Evolutionary conservation across 371 early-diverging fungal genomes (phyloP), one percentile per base, ranked within the genome.

Genomic region (Mortierella sp.): DNA sequence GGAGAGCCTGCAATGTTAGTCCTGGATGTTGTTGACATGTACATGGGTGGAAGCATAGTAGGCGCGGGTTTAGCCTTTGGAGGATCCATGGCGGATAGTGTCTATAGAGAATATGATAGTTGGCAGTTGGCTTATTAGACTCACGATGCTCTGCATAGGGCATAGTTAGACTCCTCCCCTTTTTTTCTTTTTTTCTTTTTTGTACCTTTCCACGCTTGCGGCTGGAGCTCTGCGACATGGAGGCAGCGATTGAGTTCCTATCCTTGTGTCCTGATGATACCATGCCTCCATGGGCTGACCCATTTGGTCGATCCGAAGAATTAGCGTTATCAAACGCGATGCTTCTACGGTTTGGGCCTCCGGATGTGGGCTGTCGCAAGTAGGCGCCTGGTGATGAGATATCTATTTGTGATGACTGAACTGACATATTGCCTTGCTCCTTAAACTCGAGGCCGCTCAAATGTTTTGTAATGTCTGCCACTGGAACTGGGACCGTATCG

Each of bases 141-240:
- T 35, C 35, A 35, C 6, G 6, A 35, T 35, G 6, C 35, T 35
- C 35, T 35, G 35, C 35, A 35, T 35, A 35, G 35, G 6, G 3
- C 35, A 6, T 35, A 35, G 6, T 35, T 35, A 35, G 35, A 35
- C 6, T 3, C 39, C n/a, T n/a, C n/a, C n/a, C n/a, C n/a, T n/a
- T n/a, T n/a, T n/a, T n/a, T 6, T 35, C 6, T 35, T 35, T 26
- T 12, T 24, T 12, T 55, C 11, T 55, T 32, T 14, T 35, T 22
- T 11, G 5, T 75, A 75, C 80, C 75, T 80, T 80, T 72, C 80
- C 80, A 22, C 80, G 75, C 60, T 80, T 80, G 43, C 80, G 75
- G 58, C 59, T 74, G 8, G 75, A 71, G 20, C 78, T 22, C 6
- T 47, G 55, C 1, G 69, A 62, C 58, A 62, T 77, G n/a, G 57